Percentiles rank a stretch among this genome's conserved stretches.
Conservation (phyloP, 129 eudicot species). For the Dittrichia graveolens region DNA sequence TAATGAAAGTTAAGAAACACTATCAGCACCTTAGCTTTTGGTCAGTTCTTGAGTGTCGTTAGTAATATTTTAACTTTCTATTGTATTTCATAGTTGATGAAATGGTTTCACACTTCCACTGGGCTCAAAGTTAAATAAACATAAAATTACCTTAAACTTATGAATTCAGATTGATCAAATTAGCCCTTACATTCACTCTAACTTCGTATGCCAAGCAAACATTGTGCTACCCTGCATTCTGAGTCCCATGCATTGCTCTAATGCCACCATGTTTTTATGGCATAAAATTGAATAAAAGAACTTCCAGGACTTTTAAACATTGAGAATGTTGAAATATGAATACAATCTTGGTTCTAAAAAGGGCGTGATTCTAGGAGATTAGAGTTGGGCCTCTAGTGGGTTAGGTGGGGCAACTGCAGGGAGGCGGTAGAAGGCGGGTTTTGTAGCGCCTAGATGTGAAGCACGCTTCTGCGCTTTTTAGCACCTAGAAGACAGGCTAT, state of each 20-base stretch:
- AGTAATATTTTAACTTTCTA: neutral
- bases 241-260: neutral
- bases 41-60: neutral
- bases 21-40: neutral
- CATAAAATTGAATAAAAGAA: neutral
- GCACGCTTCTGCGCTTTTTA: no score
- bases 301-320: constrained; percentile 3
- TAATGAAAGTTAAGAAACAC: neutral
- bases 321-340: constrained; percentile 5
- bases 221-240: neutral
- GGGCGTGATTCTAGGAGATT: no score
- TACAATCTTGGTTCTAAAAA: neutral
- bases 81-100: neutral
- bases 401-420: no score
- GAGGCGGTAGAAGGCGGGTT: no score
- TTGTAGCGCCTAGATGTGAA: no score
- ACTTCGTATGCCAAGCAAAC: no score
- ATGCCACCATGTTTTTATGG: constrained; percentile 1
- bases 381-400: no score
- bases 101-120: neutral
- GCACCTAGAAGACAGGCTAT: no score
- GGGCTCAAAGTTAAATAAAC: neutral
- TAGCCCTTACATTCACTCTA: neutral
- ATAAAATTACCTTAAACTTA: neutral
- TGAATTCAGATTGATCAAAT: neutral